Percentiles rank a stretch among this genome's conserved stretches.
Conservation (phyloP, 129 eudicot genomes). For the Chrysanthemum makinoi region DNA sequence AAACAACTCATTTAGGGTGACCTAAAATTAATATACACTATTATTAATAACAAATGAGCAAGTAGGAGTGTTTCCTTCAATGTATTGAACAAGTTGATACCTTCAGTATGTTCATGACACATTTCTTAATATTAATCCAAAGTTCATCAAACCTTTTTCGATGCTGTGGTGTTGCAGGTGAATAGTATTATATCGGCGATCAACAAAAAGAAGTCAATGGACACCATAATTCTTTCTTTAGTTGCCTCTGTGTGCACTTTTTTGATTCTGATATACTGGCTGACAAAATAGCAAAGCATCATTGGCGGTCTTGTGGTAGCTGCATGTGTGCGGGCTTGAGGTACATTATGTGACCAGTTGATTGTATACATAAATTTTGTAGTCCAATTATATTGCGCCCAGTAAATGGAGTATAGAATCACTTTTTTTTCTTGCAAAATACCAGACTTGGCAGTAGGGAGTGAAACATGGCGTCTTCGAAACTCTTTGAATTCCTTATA, state of each 20-base stretch:
- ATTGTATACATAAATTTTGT: constrained; percentile 13
- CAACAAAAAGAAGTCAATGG: constrained; percentile 97
- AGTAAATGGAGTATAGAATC: constrained; percentile 19
- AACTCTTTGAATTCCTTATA: constrained; percentile 7
- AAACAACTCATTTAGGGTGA: too few relatives aligned
- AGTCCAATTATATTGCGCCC: not conserved
- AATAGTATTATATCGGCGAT: constrained; percentile 79
- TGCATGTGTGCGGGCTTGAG: constrained; percentile 21
- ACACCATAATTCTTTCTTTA: constrained; percentile 87
- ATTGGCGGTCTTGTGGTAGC: constrained; percentile 19
- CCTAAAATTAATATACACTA: too few relatives aligned
- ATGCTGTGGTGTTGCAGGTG: constrained; percentile 49
- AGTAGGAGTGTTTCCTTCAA: too few relatives aligned
- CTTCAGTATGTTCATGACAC: not conserved
- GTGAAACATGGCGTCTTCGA: not conserved
- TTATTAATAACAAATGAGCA: too few relatives aligned
- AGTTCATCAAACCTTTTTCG: not conserved
- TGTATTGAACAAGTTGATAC: too few relatives aligned
- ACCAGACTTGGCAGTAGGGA: constrained; percentile 19
- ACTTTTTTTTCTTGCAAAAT: not conserved
- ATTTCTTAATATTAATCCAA: not conserved
- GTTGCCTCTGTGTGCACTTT: constrained; percentile 91
- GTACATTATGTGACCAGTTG: constrained; percentile 23
- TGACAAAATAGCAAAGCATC: constrained; percentile 58
- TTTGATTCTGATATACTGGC: constrained; percentile 82